Evolutionary conservation across 75 land plant species (phyloP), one percentile per base, ranked within the genome.

Genomic region (Pseudotsuga menziesii): DNA sequence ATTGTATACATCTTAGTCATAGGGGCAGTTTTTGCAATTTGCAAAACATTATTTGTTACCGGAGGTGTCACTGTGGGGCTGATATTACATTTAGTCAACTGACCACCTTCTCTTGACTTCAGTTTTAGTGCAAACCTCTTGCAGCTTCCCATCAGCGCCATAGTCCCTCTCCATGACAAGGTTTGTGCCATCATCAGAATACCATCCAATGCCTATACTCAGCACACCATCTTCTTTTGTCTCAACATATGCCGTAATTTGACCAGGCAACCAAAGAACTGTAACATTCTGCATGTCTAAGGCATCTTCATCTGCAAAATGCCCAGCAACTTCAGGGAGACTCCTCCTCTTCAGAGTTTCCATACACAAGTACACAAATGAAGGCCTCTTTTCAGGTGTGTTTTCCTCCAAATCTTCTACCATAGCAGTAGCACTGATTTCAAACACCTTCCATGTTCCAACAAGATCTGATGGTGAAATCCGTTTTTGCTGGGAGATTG

Each of bases 131-230:
- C 95, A 76, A 19, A 91, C 99, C 70, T 94, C 97, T 52, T 79
- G 84, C 22, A 97, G 87, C 78, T 87, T 91, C 64, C 98, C 99
- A 84, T 92, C 92, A 8, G 78, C 57, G 4, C 88, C 93, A 84
- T 97, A 97, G 69, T 92, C 98, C 75, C 99, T 86, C 71, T 97
- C 99, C 94, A 97, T 97, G 23, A 91, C 92, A 76, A 97, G 91
- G 79, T 88, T 89, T 32, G 89, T 88, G 61, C 94, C 95, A 61
- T 94, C 93, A 25, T 86, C 89, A 15, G 84, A 86, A 69, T 90
- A 85, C 99, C 99, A 97, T 16, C 99, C 98, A 57, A 89, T 89
- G n/a, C 98, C 98, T 61, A 97, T 84, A 56, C 90, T 89, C 59
- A 97, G 85, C 29, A 88, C 72, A 1, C 98, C 98, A 48, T 89